These are phyloP conservation scores for Dipodascus geniculatus DNA, from an alignment of 805 yeast species.

Conservation along the genomic window DNA sequence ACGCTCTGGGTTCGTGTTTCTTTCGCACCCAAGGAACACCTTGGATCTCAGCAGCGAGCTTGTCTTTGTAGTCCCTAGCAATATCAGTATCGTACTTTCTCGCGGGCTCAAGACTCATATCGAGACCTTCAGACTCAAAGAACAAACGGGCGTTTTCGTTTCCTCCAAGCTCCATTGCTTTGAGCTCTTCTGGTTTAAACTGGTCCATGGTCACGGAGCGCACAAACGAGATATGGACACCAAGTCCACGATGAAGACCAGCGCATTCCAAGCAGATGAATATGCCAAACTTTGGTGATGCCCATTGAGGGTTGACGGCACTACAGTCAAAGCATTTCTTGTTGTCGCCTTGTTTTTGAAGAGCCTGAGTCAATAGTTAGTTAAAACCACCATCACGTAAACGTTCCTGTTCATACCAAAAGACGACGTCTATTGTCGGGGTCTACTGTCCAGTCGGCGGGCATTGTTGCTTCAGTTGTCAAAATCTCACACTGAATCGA, in stretches of 20 bases:
- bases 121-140: slow-evolving; percentile 62
- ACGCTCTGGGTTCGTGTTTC: slow-evolving; percentile 6
- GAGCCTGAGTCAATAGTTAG: not conserved
- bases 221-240: slow-evolving; percentile 94
- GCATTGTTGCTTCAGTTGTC: not conserved
- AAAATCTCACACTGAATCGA: not conserved
- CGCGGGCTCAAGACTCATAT: slow-evolving; percentile 44
- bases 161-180: slow-evolving; percentile 91
- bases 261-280: slow-evolving; percentile 97
- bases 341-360: slow-evolving; percentile 37
- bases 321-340: slow-evolving; percentile 87
- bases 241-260: slow-evolving; percentile 84
- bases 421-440: slow-evolving; percentile 1
- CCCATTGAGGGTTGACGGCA: slow-evolving; percentile 99
- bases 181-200: slow-evolving; percentile 84
- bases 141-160: slow-evolving; percentile 63
- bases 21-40: slow-evolving; percentile 44
- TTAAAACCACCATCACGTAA: too few species aligned
- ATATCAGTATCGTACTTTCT: slow-evolving; percentile 77
- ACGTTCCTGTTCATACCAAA: not conserved
- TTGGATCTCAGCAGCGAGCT: slow-evolving; percentile 61
- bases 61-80: slow-evolving; percentile 89
- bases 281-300: slow-evolving; percentile 95
- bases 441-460: slow-evolving; percentile 4
- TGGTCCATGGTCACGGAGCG: slow-evolving; percentile 98